A percentile compares a stretch with the other conserved stretches of the same genome.
Evolutionary conservation across 805 yeast genomes (phyloP).

Genomic region (Metschnikowia noctiluminum): DNA sequence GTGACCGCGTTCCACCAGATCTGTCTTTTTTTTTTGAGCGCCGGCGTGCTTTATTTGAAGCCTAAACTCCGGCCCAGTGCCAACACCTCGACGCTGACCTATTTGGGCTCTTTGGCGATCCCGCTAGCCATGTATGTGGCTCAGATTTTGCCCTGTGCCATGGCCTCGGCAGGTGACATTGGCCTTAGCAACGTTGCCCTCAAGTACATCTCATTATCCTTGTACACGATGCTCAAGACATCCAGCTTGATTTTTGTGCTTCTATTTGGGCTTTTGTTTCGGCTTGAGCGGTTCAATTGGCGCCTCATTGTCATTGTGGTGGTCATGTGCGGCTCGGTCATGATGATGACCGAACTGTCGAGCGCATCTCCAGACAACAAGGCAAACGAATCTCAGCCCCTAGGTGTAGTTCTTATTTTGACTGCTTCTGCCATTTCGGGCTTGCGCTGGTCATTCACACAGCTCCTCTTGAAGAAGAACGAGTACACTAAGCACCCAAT

Average conservation of each 20-base stretch:
- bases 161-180: constrained; percentile 89
- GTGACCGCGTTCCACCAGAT: constrained; percentile 85
- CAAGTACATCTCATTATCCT: constrained; percentile 70
- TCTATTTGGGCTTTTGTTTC: constrained; percentile 79
- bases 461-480: constrained; percentile 64
- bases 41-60: constrained; percentile 38
- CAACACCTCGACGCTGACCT: constrained; percentile 1
- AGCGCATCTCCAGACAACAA: constrained; percentile 15
- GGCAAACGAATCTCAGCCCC: constrained; percentile 19
- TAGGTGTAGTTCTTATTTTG: constrained; percentile 75
- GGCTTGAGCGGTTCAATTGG: constrained; percentile 70
- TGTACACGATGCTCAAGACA: constrained; percentile 92
- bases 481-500: constrained; percentile 69
- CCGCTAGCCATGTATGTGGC: constrained; percentile 35
- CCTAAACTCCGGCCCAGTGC: constrained; percentile 48
- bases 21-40: constrained; percentile 56
- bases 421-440: constrained; percentile 82
- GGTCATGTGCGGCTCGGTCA: constrained; percentile 80
- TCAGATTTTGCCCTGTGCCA: constrained; percentile 75
- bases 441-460: constrained; percentile 93
- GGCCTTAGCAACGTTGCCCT: constrained; percentile 88
- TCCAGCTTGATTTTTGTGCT: constrained; percentile 85
- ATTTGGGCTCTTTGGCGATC: constrained; percentile 18
- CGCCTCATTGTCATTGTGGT: constrained; percentile 65
- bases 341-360: constrained; percentile 70